These are phyloP conservation scores for Trichodelitschia bisporula DNA, from an alignment of 495 filamentous ascomycete species.

Conservation along the genomic window DNA sequence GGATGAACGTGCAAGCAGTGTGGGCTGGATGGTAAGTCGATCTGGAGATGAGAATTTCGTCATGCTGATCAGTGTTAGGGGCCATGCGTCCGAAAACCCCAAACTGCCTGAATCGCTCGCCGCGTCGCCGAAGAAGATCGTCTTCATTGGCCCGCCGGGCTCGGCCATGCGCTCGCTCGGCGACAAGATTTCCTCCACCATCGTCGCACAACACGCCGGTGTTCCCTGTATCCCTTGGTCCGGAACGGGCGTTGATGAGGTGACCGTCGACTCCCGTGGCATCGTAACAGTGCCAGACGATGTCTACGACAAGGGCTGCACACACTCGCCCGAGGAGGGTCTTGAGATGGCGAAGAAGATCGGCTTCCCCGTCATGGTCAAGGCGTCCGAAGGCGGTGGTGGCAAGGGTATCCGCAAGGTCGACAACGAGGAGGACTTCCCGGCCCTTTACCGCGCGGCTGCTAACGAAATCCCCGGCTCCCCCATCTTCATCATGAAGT, in stretches of 20 bases:
- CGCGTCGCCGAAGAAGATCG: slow-evolving; percentile 87
- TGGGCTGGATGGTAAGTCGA: slow-evolving; percentile 84
- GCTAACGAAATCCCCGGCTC: slow-evolving; percentile 97
- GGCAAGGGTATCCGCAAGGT: slow-evolving; percentile 99
- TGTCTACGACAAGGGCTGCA: slow-evolving; percentile 78
- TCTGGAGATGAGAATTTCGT: slow-evolving; percentile 1
- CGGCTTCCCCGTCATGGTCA: slow-evolving; percentile 98
- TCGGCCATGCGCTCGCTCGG: slow-evolving; percentile 97
- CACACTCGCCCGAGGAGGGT: slow-evolving; percentile 67
- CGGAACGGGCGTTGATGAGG: slow-evolving; percentile 67
- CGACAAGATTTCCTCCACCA: slow-evolving; percentile 99
- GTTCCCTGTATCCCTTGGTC: slow-evolving; percentile 99
- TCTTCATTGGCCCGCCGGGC: slow-evolving; percentile 94
- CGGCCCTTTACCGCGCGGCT: slow-evolving; percentile 70
- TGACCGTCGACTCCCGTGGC: slow-evolving; percentile 50
- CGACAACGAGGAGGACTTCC: slow-evolving; percentile 62
- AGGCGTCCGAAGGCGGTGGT: slow-evolving; percentile 98
- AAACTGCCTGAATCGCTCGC: slow-evolving; percentile 88
- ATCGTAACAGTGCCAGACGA: slow-evolving; percentile 82
- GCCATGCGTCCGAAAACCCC: slow-evolving; percentile 96
- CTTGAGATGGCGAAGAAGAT: slow-evolving; percentile 69
- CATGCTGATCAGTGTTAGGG: slow-evolving; percentile 33
- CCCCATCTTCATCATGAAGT: slow-evolving; percentile 99
- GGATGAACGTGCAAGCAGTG: slow-evolving; percentile 92
- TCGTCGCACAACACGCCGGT: slow-evolving; percentile 90